A percentile compares a stretch with the other conserved stretches of the same genome.
Conservation (phyloP, 352 stramenopile species). For the Pythium dissotocum region DNA sequence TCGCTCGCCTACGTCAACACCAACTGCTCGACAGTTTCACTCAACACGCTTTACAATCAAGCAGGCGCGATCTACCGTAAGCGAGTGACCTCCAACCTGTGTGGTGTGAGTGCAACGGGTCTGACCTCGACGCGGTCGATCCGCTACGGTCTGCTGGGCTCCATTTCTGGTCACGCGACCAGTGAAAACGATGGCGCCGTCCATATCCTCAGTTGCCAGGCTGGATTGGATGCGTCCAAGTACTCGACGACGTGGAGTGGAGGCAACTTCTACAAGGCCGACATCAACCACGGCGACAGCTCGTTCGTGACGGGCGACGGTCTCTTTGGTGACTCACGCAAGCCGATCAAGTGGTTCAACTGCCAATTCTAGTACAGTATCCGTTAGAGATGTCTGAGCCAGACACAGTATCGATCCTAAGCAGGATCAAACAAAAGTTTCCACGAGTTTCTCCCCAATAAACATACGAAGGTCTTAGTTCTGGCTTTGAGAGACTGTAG, state of each 20-base stretch:
- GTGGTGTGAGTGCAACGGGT: conserved; percentile 28
- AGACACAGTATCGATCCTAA: too few relatives aligned
- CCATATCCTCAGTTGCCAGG: conserved; percentile 28
- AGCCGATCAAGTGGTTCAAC: conserved; percentile 42
- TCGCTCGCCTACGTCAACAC: conserved; percentile 3
- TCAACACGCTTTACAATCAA: conserved; percentile 20
- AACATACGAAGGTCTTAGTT: too few relatives aligned
- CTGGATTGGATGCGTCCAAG: background rate
- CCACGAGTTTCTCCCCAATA: too few relatives aligned
- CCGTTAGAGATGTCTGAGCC: too few relatives aligned
- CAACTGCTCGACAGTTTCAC: background rate
- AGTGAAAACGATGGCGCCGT: conserved; percentile 33
- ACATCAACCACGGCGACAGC: conserved; percentile 36
- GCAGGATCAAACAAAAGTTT: too few relatives aligned
- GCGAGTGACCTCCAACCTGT: conserved; percentile 21
- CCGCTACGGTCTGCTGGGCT: background rate
- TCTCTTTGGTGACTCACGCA: conserved; percentile 29
- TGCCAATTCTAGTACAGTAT: conserved; percentile 28
- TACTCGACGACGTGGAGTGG: conserved; percentile 22
- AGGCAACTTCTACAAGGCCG: conserved; percentile 30
- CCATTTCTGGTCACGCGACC: conserved; percentile 10
- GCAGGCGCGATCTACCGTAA: conserved; percentile 7
- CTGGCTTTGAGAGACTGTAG: too few relatives aligned
- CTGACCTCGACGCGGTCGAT: conserved; percentile 4
- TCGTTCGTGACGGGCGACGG: conserved; percentile 31